Evolutionary conservation across 2,329 filamentous ascomycete genomes (phyloP).

Genomic region (Pseudogymnoascus sp.): DNA sequence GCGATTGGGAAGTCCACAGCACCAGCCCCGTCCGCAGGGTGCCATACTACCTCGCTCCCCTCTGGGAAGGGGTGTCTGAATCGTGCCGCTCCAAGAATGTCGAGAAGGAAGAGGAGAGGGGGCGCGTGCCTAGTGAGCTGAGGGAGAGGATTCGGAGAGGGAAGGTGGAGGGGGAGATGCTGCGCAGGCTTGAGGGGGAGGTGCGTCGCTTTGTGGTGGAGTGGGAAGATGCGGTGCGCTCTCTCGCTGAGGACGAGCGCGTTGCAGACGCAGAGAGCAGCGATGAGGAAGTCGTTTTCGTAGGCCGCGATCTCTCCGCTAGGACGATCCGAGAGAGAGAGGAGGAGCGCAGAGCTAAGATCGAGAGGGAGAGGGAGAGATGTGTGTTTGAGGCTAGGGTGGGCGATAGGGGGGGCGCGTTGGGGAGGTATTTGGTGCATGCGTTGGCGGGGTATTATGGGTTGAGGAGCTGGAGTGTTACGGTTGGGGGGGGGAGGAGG

Average conservation of each 20-base stretch:
- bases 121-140: conserved; percentile 68
- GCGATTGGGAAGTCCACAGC: conserved; percentile 75
- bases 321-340: conserved; percentile 47
- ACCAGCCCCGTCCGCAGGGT: conserved; percentile 71
- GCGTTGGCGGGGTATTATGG: conserved; percentile 86
- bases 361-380: conserved; percentile 50
- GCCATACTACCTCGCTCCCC: conserved; percentile 80
- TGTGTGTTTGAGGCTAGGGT: conserved; percentile 83
- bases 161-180: conserved; percentile 66
- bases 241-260: neutral
- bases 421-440: conserved; percentile 83
- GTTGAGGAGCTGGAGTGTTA: conserved; percentile 32
- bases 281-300: conserved; percentile 89
- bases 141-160: conserved; percentile 70
- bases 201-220: conserved; percentile 64
- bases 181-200: conserved; percentile 78
- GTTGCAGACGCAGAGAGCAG: conserved; percentile 41
- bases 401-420: conserved; percentile 48
- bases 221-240: conserved; percentile 44
- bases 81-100: conserved; percentile 36
- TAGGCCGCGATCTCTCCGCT: conserved; percentile 48
- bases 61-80: conserved; percentile 65
- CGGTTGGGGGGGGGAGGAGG: conserved; percentile 61
- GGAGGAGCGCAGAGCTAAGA: conserved; percentile 42
- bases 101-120: conserved; percentile 33